Base-by-base conservation (phyloP, 495 filamentous ascomycete genomes). In the Gamarada debralockiae region DNA sequence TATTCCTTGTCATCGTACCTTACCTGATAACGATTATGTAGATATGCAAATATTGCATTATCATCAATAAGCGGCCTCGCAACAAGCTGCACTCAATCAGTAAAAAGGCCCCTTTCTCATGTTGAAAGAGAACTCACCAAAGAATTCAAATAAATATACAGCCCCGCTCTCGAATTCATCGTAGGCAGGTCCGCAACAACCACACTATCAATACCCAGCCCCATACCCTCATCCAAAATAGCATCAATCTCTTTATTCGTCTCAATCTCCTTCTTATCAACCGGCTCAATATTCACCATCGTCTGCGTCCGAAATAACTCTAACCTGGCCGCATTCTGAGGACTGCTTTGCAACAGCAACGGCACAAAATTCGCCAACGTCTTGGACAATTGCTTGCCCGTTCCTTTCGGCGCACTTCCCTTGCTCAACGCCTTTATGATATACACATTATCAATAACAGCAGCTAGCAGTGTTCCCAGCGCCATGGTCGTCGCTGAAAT, bases 81-180 rank as follows among this genome's bases (percentile, higher is more conserved):
- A 34, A 84, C 80, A 60, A 96, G 81, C 88, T 92, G 52, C 34
- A 25, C 3, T 1, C 25, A 52, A 14, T 55, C 14, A 56, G 27
- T 10, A 38, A 13, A 46, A 33, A n/a, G n/a, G n/a, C n/a, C n/a
- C n/a, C 7, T 43, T 17, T 43, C 21, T 43, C 9, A 7, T 6
- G 37, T 9, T 23, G 17, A 3, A 22, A 9, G 20, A 3, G 10
- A n/a, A 65, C 77, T 64, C 72, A 96, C 87, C 71, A 88, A 76
- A 41, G 91, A 82, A 65, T 90, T 91, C 25, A 98, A 72, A 65
- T 92, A 97, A n/a, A 97, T 76, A 67, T 92, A 97, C 57, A 97
- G 73, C 40, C 89, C 90, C 45, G 90, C 92, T 71, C 92, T 79
- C n/a, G 90, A 86, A 65, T 90, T 87, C 10, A 86, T 70, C 5